Percentiles rank a stretch among this genome's conserved stretches.
Evolutionary conservation across 176 grass and related monocot species (phyloP).

Genomic region (Bonia amplexicaulis): DNA sequence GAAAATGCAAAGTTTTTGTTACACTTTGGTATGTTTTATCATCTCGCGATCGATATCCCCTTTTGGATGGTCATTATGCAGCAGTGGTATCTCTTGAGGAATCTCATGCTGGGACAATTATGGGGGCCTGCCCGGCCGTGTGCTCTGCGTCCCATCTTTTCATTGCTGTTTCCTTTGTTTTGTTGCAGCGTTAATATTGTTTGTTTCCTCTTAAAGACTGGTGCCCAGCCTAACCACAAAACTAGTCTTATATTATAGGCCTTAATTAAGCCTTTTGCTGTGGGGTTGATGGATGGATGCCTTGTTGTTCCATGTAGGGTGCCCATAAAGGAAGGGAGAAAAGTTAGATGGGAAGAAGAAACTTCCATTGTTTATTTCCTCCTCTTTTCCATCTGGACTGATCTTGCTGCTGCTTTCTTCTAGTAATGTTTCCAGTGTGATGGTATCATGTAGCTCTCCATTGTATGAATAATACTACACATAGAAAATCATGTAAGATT

Average conservation of each 20-base stretch:
- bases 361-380: neutral
- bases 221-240: neutral
- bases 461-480: neutral
- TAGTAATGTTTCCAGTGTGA: neutral
- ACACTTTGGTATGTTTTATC: neutral
- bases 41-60: neutral
- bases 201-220: neutral
- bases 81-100: neutral
- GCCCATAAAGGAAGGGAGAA: slow-evolving; percentile 26
- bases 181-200: neutral
- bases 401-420: neutral
- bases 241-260: neutral
- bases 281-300: slow-evolving; percentile 9
- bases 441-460: neutral
- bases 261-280: neutral
- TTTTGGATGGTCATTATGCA: neutral
- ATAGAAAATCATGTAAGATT: neutral
- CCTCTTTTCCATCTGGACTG: neutral
- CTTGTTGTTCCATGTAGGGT: slow-evolving; percentile 13
- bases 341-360: neutral
- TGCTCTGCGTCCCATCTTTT: slow-evolving; percentile 17
- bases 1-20: neutral
- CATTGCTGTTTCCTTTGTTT: neutral
- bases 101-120: slow-evolving; percentile 27
- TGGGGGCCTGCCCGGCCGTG: neutral